Evolutionary conservation across 1,139 yeast genomes (phyloP), one percentile per base, ranked within the genome.

Genomic region (Taiozyma sp.): DNA sequence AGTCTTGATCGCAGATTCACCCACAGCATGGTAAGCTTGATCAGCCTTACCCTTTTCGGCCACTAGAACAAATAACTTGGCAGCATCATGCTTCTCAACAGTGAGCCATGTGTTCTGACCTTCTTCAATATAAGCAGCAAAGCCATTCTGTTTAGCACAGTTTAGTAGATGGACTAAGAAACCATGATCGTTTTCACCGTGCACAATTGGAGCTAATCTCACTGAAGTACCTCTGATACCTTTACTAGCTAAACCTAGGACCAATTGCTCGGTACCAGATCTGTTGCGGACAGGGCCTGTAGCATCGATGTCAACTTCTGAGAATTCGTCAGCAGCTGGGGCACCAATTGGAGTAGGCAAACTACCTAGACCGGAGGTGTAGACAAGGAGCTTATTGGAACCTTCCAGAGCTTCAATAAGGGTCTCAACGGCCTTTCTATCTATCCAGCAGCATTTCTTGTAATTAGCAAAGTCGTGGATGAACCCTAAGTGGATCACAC

Each of bases 401-500:
- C 64, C 68, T 24, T 50, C 55, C 6, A 65, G 45, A 3, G 61
- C 63, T 2, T 62, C 60, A 37, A 58, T 48, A 51, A 70, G 59
- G n/a, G 66, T 60, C 6, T 44, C 40, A 19, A 58, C 50, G 6
- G 67, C 68, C 8, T 42, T 51, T 4, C 44, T 49, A 45, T 68
- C 72, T 35, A 56, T 48, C 3, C 46, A 54, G 43, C 63, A 2
- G 48, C 48, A 54, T 3, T 56, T 47, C 8, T 47, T 46, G 47
- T 65, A 63, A 43, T 66, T 46, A 2, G 40, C 60, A 13, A 47
- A 43, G 46, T 52, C 68, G 51, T 64, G 69, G 24, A 56, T 54
- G 53, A 63, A 70, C 1, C 66, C 76, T 40, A 68, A 52, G 49
- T 71, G 74, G 19, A 70, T 44, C 5, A 63, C 65, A 11, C 65